Base-by-base conservation (phyloP, 805 yeast genomes). In the Starmerella vaccinii region DNA sequence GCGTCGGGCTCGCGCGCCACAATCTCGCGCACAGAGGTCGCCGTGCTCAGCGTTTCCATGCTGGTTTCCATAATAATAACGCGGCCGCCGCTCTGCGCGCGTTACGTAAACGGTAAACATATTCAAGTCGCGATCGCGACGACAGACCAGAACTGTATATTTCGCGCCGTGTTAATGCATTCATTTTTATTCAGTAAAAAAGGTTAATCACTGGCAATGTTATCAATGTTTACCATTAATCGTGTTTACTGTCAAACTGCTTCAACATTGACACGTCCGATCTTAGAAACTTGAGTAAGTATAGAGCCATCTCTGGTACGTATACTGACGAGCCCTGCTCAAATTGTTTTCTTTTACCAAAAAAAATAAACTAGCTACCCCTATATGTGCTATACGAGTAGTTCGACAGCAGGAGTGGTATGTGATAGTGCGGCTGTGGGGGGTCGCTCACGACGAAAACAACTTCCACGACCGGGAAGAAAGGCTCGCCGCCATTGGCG, bases 361-460 rank as follows among this genome's bases (percentile, higher is more conserved):
- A n/a, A n/a, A n/a, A 16, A 9, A 15, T 8, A 8, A 13, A 7
- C 26, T 61, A 82, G 61, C 84, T 78, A 1, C 97, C 97, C 50
- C 97, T 75, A 69, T 89, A 89, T 0, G 97, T 89, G 5, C 95
- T 78, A 68, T 88, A 89, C 30, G 95, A 82, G 67, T 82, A 86
- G 62, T 86, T 86, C 40, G 95, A 80, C 51, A 89, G 70, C 49
- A 89, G 73, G 54, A 89, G 68, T 0, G 97, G 97, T 49, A 89
- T 82, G 64, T 89, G 97, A 66, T 87, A 89, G 64, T 89, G 97
- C 34, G 76, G 70, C 53, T 81, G 86, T 0, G 86, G 81, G 0
- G 84, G 83, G 55, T 73, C 71, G 6, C 73, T 74, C 3, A 89
- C 77, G 27, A 75, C 75, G 62, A 89, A 89, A 0, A 74, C 71